Base-by-base conservation (phyloP, 805 yeast species). In the Ogataea parapolymorpha region DNA sequence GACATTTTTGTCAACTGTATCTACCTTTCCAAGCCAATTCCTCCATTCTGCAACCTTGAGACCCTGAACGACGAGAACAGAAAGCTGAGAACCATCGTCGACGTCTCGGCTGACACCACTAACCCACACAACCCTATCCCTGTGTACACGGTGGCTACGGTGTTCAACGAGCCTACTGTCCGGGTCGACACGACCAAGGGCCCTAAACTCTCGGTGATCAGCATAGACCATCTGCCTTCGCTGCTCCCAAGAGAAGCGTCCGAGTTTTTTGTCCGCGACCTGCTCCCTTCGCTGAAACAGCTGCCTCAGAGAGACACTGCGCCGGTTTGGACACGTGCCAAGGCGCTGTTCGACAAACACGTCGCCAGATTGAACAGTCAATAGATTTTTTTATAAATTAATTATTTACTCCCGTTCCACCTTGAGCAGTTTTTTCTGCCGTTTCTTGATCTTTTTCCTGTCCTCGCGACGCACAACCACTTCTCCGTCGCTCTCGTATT, bases 81-180 rank as follows among this genome's bases (percentile, higher is more conserved):
- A 79, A 82, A 75, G 51, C 77, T 93, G 61, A 79, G 91, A 66
- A 87, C 95, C 13, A 88, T 93, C 46, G 97, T 93, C 39, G 99
- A 93, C 65, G 99, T 93, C 43, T 86, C 96, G 38, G 99, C 99
- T 42, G 99, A 93, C 69, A 93, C 98, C 35, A 93, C 99, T 41
- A 93, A 93, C 67, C 97, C 97, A 46, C 91, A 89, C 73, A 93
- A 93, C 71, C 99, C 99, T 43, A 78, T 93, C 45, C 99, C 99
- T 47, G 91, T 93, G 40, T 95, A 93, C 67, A 71, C 79, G 17
- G 73, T 87, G 51, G 95, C 96, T 42, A 91, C 99, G 22, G 89
- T 83, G 6, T 93, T 93, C 72, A 77, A 78, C 51, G 78, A 87
- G 55, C 99, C 99, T 50, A 90, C 96, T 2, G 97, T 87, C 33